A percentile compares a stretch with the other conserved stretches of the same genome.
These are phyloP conservation scores for Pleomassaria siparia DNA, from an alignment of 2,329 filamentous ascomycete species.

Conservation along the genomic window DNA sequence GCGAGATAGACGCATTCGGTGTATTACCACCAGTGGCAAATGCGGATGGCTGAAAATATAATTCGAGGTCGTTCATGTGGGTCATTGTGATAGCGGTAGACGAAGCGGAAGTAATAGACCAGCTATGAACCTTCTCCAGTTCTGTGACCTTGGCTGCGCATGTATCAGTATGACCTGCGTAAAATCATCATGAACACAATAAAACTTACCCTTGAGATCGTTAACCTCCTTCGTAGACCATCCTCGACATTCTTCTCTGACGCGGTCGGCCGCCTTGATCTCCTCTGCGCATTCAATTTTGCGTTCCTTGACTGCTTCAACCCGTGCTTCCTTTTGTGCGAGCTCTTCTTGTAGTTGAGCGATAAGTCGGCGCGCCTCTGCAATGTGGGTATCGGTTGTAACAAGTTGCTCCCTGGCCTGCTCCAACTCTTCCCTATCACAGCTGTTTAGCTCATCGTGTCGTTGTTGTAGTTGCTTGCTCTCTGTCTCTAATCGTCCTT, in stretches of 20 bases:
- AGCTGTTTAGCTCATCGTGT: constrained; percentile 74
- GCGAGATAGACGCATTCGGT: constrained; percentile 57
- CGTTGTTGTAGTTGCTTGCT: constrained; percentile 68
- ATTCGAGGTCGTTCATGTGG: constrained; percentile 70
- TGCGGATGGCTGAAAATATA: constrained; percentile 68
- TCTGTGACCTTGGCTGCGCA: constrained; percentile 62
- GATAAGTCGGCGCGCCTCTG: constrained; percentile 68
- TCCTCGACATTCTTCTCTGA: constrained; percentile 84
- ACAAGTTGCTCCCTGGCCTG: constrained; percentile 69
- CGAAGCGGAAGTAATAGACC: constrained; percentile 68
- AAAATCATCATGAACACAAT: neutral
- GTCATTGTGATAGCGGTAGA: constrained; percentile 67
- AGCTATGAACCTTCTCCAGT: constrained; percentile 68
- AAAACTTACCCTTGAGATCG: constrained; percentile 68
- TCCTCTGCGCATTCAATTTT: constrained; percentile 72
- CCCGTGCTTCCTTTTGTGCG: constrained; percentile 64
- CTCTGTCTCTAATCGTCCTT: constrained; percentile 64
- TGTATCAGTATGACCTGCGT: constrained; percentile 36
- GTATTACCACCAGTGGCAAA: constrained; percentile 55
- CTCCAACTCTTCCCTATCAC: constrained; percentile 77
- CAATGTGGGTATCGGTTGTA: constrained; percentile 67
- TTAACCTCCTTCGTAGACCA: constrained; percentile 84
- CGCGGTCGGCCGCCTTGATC: constrained; percentile 78
- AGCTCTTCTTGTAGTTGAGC: constrained; percentile 67
- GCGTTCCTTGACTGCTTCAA: constrained; percentile 63